Evolutionary conservation across 164 flowering plant species (phyloP).

Genomic region (Macadamia integrifolia): DNA sequence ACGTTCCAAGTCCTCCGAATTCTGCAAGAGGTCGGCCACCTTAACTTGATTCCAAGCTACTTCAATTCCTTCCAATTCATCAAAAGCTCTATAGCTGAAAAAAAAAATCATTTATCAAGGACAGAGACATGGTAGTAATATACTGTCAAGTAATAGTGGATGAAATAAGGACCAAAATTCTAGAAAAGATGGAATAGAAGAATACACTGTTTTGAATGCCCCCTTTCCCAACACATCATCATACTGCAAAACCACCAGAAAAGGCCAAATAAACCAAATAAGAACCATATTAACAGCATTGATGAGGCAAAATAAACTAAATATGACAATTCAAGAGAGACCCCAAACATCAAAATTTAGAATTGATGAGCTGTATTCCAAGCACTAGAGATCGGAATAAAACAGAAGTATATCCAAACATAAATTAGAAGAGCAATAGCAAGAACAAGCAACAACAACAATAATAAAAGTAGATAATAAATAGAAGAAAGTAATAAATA

Average conservation of each 20-base stretch:
- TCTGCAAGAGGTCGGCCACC: conserved; percentile 64
- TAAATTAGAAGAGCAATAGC: background rate
- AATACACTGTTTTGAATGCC: conserved; percentile 98
- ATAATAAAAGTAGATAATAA: conserved; percentile 1
- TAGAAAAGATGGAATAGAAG: conserved; percentile 21
- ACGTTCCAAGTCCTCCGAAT: conserved; percentile 75
- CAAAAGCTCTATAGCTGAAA: conserved; percentile 85
- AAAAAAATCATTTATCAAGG: conserved; percentile 31
- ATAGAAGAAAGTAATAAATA: conserved; percentile 30
- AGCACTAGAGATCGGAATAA: background rate
- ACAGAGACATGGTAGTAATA: background rate
- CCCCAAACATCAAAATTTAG: background rate
- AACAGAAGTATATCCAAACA: background rate
- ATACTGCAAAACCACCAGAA: conserved; percentile 56
- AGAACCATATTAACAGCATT: background rate
- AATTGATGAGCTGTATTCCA: background rate
- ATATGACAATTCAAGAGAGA: background rate
- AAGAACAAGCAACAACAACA: too few relatives aligned
- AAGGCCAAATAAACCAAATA: background rate
- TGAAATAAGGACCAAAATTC: background rate
- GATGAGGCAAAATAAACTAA: background rate
- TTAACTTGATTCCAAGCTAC: conserved; percentile 99
- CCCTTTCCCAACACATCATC: conserved; percentile 89
- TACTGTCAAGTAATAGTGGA: background rate
- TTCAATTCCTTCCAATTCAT: conserved; percentile 93